A percentile compares a stretch with the other conserved stretches of the same genome.
Conservation (phyloP, 805 yeast species). For the Ogataea glucozyma region DNA sequence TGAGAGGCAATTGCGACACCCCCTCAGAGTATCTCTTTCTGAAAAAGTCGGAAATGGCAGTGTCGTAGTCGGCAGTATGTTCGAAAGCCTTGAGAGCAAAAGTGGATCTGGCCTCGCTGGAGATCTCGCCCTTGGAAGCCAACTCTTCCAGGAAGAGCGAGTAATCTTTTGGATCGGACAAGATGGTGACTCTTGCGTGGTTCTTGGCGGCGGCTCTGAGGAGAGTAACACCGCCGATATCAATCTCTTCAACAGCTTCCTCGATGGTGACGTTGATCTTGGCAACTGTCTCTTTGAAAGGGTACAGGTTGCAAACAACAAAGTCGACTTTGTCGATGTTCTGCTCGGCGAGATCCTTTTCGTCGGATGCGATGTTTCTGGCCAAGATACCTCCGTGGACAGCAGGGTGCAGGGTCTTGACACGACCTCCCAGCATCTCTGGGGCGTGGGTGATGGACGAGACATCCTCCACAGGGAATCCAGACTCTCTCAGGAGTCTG, state of each 20-base stretch:
- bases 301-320: slow-evolving; percentile 97
- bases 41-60: slow-evolving; percentile 94
- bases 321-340: slow-evolving; percentile 94
- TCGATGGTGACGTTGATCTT: slow-evolving; percentile 93
- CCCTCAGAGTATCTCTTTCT: slow-evolving; percentile 95
- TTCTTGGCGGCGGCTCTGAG: slow-evolving; percentile 99
- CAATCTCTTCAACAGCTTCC: slow-evolving; percentile 98
- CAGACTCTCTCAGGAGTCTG: slow-evolving; percentile 90
- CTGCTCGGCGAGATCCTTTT: slow-evolving; percentile 82
- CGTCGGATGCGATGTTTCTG: slow-evolving; percentile 87
- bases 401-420: slow-evolving; percentile 97
- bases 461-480: slow-evolving; percentile 97
- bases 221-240: slow-evolving; percentile 96
- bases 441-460: slow-evolving; percentile 96
- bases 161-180: slow-evolving; percentile 94
- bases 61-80: slow-evolving; percentile 97
- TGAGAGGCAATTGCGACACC: slow-evolving; percentile 83
- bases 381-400: slow-evolving; percentile 98
- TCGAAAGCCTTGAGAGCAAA: slow-evolving; percentile 96
- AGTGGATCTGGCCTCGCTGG: slow-evolving; percentile 71
- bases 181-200: slow-evolving; percentile 92
- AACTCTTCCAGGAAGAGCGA: slow-evolving; percentile 83
- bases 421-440: slow-evolving; percentile 98
- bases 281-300: slow-evolving; percentile 95
- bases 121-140: slow-evolving; percentile 60